Evolutionary conservation across 768 basidiomycete genomes (phyloP), one percentile per base, ranked within the genome.

Genomic region (Nidularia sp.): DNA sequence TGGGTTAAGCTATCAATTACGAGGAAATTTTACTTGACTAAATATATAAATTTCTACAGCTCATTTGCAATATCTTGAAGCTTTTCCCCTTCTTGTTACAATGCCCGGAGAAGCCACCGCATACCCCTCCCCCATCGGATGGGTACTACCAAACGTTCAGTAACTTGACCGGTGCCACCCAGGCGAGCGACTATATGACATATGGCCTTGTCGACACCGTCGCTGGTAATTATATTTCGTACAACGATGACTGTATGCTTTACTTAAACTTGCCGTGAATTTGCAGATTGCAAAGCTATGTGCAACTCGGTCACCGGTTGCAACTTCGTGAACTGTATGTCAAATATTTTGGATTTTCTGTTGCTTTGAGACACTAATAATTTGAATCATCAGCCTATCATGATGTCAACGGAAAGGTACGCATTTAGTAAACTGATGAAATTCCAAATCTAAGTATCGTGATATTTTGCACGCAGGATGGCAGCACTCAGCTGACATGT

Each of bases 121-220:
- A 57, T 31, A 48, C 54, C 29, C 56, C 62, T 6, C 55, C 58
- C 22, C 50, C 65, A 3, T 55, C 55, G 1, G 62, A 65, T 34
- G 73, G 72, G 7, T 77, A 76, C 54, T 53, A 51, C 10, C 71
- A 63, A 32, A 74, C 70, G 6, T 77, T 76, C 62, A 57, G 53
- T 47, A 72, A 73, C 58, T 62, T 73, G 32, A 72, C 70, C 5
- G 74, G 71, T 8, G 76, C 76, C 31, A 72, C 70, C 25, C 69
- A 78, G 55, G 75, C 71, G 18, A 55, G 49, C 48, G 74, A 70
- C 49, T 78, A 70, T 57, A 41, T 69, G 57, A 76, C 76, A 13
- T 78, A 65, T 53, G 76, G 76, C 48, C 62, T 78, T 29, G 76
- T 78, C 31, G 73, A 74, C 47, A 74, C 71, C 12, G 62, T 75